Conservation (phyloP, 2,329 filamentous ascomycete species). For the Ilyonectria destructans region DNA sequence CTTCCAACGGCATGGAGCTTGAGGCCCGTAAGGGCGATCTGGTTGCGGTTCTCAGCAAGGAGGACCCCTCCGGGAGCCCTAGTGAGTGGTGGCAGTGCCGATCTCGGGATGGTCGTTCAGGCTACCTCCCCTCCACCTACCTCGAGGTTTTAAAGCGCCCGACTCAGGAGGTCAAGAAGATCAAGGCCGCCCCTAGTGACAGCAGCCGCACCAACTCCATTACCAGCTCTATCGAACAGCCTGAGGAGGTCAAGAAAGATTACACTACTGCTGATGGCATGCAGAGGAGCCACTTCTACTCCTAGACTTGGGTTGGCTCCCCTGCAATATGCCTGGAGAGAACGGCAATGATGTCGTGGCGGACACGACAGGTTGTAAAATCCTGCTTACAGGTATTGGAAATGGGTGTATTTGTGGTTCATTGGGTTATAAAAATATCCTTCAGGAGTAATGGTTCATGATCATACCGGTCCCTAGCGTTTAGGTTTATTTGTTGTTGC, state of each 20-base stretch:
- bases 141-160: conserved; percentile 80
- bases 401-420: conserved; percentile 44
- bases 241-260: conserved; percentile 65
- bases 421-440: conserved; percentile 47
- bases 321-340: background rate
- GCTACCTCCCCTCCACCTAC: conserved; percentile 93
- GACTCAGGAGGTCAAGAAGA: conserved; percentile 66
- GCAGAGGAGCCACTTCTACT: conserved; percentile 73
- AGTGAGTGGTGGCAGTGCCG: conserved; percentile 99
- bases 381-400: conserved; percentile 34
- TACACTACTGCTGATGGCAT: conserved; percentile 70
- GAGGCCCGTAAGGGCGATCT: conserved; percentile 96
- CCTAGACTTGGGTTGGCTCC: conserved; percentile 53
- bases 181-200: conserved; percentile 66
- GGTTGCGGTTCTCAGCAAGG: conserved; percentile 93
- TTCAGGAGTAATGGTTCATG: conserved; percentile 46
- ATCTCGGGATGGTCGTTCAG: conserved; percentile 89
- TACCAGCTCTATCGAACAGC: conserved; percentile 60
- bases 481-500: conserved; percentile 33
- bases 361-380: conserved; percentile 41
- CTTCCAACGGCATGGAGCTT: conserved; percentile 82
- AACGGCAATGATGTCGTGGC: conserved; percentile 25
- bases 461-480: conserved; percentile 48
- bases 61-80: conserved; percentile 90
- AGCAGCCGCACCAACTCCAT: conserved; percentile 66